Conservation (phyloP, 306 rosid genomes). For the Quercus bicolor region DNA sequence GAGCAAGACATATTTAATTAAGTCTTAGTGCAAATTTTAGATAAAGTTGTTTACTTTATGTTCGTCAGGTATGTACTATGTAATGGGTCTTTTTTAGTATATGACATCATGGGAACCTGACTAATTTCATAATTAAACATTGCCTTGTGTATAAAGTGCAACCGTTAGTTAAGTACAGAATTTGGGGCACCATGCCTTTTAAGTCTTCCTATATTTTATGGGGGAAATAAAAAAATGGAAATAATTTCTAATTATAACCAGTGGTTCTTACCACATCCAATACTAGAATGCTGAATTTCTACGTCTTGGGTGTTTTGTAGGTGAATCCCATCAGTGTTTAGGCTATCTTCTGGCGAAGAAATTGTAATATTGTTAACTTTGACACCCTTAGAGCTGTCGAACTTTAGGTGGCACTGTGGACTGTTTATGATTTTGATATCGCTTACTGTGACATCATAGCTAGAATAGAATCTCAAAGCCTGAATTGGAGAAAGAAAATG, state of each 20-base stretch:
- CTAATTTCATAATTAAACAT: neutral
- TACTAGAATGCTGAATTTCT: constrained; percentile 67
- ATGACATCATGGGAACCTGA: neutral
- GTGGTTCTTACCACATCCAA: constrained; percentile 57
- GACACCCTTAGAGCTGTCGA: constrained; percentile 67
- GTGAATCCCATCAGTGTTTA: constrained; percentile 95
- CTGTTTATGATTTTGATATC: constrained; percentile 72
- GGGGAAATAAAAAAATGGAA: neutral
- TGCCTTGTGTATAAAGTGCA: neutral
- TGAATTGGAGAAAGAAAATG: constrained; percentile 19
- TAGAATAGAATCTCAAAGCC: constrained; percentile 86
- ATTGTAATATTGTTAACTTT: constrained; percentile 64
- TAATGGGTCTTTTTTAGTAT: no score
- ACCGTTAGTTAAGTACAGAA: neutral
- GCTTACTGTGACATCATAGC: constrained; percentile 53
- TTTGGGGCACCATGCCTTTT: neutral
- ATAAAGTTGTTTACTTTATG: no score
- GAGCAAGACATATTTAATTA: no score
- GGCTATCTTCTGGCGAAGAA: constrained; percentile 76
- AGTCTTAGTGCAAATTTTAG: no score
- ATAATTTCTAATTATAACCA: neutral
- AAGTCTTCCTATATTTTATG: neutral
- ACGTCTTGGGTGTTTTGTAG: constrained; percentile 82
- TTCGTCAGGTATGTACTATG: no score
- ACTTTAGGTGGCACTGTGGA: constrained; percentile 87